Base-by-base conservation (phyloP, 139 green algal genomes). In the Micromonas commoda region DNA sequence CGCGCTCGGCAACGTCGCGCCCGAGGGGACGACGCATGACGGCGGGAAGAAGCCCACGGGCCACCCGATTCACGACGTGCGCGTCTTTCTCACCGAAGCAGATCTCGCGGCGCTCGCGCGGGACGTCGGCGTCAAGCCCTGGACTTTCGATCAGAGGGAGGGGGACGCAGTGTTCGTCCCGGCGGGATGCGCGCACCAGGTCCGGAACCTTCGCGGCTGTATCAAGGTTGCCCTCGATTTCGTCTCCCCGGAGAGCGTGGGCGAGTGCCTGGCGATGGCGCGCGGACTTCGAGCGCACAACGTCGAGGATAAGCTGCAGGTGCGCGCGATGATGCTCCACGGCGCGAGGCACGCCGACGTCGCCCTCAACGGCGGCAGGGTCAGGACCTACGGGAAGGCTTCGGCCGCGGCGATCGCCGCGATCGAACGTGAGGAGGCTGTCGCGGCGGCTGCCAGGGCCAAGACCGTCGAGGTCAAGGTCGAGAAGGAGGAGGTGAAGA, bases 101-200 rank as follows among this genome's bases (percentile, higher is more conserved):
- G 80, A 86, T 52, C 82, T 85, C 45, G n/a, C 61, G 6, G n/a
- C 53, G 73, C 26, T 79, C 9, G 68, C 6, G 80, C 63, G 16
- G 19, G 39, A 2, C 20, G 38, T 52, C 80, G 83, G 80, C 61
- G 79, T 92, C 21, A 57, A 85, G 38, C 64, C 86, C 23, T 96
- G 90, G 90, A 83, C 87, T 66, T 93, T 96, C 76, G 81, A 90
- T 78, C 91, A 96, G 86, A 53, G 96, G 80, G 34, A 81, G 38
- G 73, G 83, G 3, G 93, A 97, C 73, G 93, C 86, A 0, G 93
- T 97, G 57, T 91, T 95, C 76, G 92, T 97, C 33, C 93, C 93
- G 0, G 87, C 86, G 9, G 92, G 92, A 45, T 96, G 90, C 78
- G 85, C 91, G 0, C 93, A 97, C 82, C 93, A 97, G 86, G 92